Evolutionary conservation across 1,284 basidiomycete genomes (phyloP), one percentile per base, ranked within the genome.

Genomic region (Dichomitus squalens): DNA sequence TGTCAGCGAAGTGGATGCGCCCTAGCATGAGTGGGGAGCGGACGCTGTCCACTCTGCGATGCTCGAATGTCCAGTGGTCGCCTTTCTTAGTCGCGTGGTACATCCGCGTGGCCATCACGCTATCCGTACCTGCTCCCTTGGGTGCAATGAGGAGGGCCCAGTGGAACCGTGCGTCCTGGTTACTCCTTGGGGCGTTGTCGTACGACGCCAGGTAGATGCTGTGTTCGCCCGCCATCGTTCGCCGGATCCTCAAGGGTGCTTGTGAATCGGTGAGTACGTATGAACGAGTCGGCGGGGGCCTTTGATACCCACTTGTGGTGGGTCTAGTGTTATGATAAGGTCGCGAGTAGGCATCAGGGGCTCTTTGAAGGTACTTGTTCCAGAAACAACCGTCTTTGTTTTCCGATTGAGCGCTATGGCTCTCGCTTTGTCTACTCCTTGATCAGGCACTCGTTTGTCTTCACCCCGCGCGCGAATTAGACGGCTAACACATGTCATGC

Each of bases 1-100:
- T 31, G 38, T 47, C 49, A 16, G 59, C 58, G 27, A 63, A 43
- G 33, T 48, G 29, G 14, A 63, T 23, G 52, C 61, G 58, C n/a
- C 58, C 61, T 46, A 63, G 56, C 61, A 63, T 60, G 43, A 49
- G 44, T 16, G 53, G 56, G 31, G 61, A 54, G 53, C 61, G 61
- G 48, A 50, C 56, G 53, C 58, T 54, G 51, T 63, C 61, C 35
- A 55, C 49, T 23, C 41, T 7, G 48, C 56, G 61, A 25, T 54
- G 52, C 56, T 58, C 61, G 56, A 56, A 52, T 16, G 34, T 41
- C 61, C 61, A 63, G 34, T 20, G 53, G 16, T 51, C 56, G 46
- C 29, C 46, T 21, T 21, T 39, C 40, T 55, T 55, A 27, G 58
- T 60, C 29, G 54, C 61, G 56, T 63, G 61, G 52, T 52, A 60